Evolutionary conservation across 1,284 basidiomycete genomes (phyloP).

Genomic region (Earliella scabrosa): DNA sequence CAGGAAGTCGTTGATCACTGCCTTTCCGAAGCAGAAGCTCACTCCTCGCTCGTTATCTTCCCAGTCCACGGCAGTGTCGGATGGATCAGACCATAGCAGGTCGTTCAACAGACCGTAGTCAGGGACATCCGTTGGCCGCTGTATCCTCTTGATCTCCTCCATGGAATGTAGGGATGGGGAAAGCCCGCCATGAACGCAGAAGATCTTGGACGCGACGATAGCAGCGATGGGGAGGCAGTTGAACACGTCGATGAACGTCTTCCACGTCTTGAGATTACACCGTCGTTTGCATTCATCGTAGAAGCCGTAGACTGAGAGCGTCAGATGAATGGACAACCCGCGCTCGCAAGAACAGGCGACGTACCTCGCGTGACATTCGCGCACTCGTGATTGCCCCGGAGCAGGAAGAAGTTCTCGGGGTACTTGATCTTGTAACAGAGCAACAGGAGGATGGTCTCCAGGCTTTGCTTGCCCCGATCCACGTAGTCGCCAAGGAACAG

Average conservation of each 20-base stretch:
- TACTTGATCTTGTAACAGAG: constrained; percentile 99
- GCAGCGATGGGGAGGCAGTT: constrained; percentile 99
- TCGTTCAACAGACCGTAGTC: constrained; percentile 99
- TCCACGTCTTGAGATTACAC: constrained; percentile 99
- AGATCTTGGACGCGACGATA: constrained; percentile 99
- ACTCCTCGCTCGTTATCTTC: constrained; percentile 99
- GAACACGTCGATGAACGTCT: constrained; percentile 99
- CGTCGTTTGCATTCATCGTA: constrained; percentile 99
- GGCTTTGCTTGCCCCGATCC: constrained; percentile 97
- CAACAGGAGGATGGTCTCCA: constrained; percentile 96
- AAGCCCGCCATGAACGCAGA: constrained; percentile 98
- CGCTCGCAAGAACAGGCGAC: constrained; percentile 27
- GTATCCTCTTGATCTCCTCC: constrained; percentile 99
- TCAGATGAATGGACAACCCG: constrained; percentile 23
- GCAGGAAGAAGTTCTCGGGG: constrained; percentile 98
- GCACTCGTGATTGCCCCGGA: constrained; percentile 99
- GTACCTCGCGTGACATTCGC: constrained; percentile 97
- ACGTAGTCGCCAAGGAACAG: constrained; percentile 99
- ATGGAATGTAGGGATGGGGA: constrained; percentile 97
- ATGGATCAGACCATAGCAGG: constrained; percentile 98
- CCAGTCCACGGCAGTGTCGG: constrained; percentile 98
- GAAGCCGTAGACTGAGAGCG: constrained; percentile 89
- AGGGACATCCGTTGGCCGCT: constrained; percentile 98
- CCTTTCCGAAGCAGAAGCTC: constrained; percentile 99
- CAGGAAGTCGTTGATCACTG: constrained; percentile 96